Evolutionary conservation across 2,329 filamentous ascomycete species (phyloP), one percentile per base, ranked within the genome.

Genomic region (Aaosphaeria pasadenensis): DNA sequence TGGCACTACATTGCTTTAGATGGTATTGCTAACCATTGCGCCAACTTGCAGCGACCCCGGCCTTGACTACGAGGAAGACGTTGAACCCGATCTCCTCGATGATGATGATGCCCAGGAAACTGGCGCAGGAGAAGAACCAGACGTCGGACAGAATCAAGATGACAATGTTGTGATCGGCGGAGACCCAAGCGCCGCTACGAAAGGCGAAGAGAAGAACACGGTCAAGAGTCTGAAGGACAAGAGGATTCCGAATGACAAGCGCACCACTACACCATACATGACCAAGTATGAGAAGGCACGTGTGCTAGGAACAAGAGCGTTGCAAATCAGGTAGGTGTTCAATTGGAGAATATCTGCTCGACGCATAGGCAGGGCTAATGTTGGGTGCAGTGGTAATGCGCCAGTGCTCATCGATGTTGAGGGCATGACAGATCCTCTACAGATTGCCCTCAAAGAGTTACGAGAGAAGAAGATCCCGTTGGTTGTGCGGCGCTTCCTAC

Each of bases 401-500:
- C 94, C 94, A 3, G 91, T 97, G 30, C 81, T 99, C 41, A 94
- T 99, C 45, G 94, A 99, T 68, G 82, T 96, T 32, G 94, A 97
- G 73, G 94, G 94, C 65, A 92, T 97, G 79, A 97, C 94, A 44
- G 94, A 99, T 76, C 94, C 94, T 40, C 78, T 99, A 47, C 91
- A 96, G 74, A 97, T 99, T 68, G 94, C 94, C 28, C 88, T 96
- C 72, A 97, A 97, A 76, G 94, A 99, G 75, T 78, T 99, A 70
- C 85, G 89, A 56, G 91, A 97, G 77, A 97, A 97, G 83, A 99
- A 99, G 82, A 96, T 99, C 47, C 94, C 94, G 28, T 75, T 99
- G 52, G 94, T 99, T 48, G 89, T 99, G 56, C 84, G 94, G 70
- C 84, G 94, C 67, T 99, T 97, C 75, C 82, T 99, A 69, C 94